Evolutionary conservation across 2,329 filamentous ascomycete species (phyloP), one percentile per base, ranked within the genome.

Genomic region (Stemphylium beticola): DNA sequence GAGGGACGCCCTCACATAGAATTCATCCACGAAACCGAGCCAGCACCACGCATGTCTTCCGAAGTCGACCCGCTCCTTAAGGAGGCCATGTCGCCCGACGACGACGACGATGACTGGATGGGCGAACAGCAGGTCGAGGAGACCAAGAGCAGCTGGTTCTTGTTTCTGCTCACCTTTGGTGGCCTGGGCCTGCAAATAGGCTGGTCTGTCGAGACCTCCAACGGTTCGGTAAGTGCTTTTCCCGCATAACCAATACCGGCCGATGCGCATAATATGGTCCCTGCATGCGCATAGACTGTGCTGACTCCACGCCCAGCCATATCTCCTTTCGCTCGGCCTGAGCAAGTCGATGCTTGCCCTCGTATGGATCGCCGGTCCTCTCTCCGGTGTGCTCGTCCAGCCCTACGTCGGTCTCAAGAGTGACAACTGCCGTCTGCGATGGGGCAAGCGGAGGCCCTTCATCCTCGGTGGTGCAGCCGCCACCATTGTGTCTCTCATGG

Each of bases 131-230:
- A 82, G 58, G 75, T 77, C 14, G 80, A 92, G 67, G 81, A 84
- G 56, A 88, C 89, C 20, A 96, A 93, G 81, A 93, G 90, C 74
- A 80, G 87, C 40, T 92, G 88, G 87, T 96, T 96, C 75, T 81
- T 98, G 66, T 85, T 96, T 63, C 79, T 96, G 58, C 79, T 98
- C 75, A 96, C 93, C 6, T 81, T 97, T 58, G 87, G 90, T 71
- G 90, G 96, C 64, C 91, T 91, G 56, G 93, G 85, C 20, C 80
- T 98, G 58, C 93, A 98, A 77, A 90, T 98, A 64, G 92, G 93
- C 24, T 98, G 93, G 93, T 93, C 93, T 1, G 92, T 96, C 37
- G 93, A 98, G 76, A 82, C 96, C 37, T 96, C 92, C 49, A 93
- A 96, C 79, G 93, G 93, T 65, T 96, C 93, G 48, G 83, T 85